Base-by-base conservation (phyloP, 495 filamentous ascomycete genomes). In the Melanomma pulvis-pyrius region DNA sequence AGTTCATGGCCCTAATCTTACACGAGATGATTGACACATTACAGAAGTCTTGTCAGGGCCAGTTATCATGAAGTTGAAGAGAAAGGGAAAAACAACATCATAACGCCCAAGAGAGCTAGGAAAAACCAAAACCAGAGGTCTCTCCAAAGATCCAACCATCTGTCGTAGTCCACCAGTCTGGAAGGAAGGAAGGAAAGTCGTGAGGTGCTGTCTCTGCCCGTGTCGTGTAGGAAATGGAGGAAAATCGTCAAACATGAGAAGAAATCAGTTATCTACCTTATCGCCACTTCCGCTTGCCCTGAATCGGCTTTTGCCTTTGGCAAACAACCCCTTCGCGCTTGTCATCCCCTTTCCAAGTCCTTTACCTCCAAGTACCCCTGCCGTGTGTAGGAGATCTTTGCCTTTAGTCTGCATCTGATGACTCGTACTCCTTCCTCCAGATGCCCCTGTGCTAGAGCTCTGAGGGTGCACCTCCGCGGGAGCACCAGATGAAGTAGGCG, bases 251-350 rank as follows among this genome's bases (percentile, higher is more conserved):
- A 25, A 46, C 5, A 54, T 25, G 26, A 54, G 34, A 61, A 26
- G 78, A 82, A 78, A 82, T 84, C 68, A 83, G 78, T 78, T 75
- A 84, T 91, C 89, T 87, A 91, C 91, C 89, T 93, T 94, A 73
- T 93, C 90, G 53, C 73, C 73, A 28, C 78, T 79, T 69, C 88
- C 87, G 41, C 81, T 81, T 65, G 74, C 82, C 60, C 86, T 84
- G 73, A 94, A 85, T 75, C 90, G 92, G 76, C 83, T 94, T 76
- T 87, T 90, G 39, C 92, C 92, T 73, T 93, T 94, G 62, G 87
- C 89, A 75, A 97, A 88, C 55, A 96, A 74, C 30, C 91, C 92
- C 78, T 94, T 96, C 13, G 92, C 91, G 24, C 90, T 89, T 70
- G 88, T 89, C 28, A 83, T 83, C 24, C 84, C 88, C 72, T 88